phyloP scores from a whole-genome alignment of 371 early-diverging fungal species.

The Mucor circinelloides region DNA sequence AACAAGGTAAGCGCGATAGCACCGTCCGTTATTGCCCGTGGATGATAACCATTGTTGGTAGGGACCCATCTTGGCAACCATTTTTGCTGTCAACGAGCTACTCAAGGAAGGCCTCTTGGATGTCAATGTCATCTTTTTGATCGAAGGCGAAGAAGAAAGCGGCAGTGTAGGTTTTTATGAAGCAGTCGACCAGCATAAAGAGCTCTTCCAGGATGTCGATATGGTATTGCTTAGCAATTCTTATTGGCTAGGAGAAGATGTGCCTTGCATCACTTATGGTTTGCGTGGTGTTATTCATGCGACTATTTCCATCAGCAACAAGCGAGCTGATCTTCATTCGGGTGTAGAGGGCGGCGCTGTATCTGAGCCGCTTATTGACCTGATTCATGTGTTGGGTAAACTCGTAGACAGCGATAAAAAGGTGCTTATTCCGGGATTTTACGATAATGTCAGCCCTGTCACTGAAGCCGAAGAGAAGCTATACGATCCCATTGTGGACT shows the following conservation, averaged over 20 bases:
- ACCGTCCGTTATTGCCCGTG: background rate
- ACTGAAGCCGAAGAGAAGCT: conserved; percentile 54
- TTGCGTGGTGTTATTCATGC: conserved; percentile 79
- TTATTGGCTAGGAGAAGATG: conserved; percentile 72
- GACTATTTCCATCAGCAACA: conserved; percentile 55
- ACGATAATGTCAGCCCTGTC: conserved; percentile 58
- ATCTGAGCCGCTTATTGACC: conserved; percentile 75
- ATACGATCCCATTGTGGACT: conserved; percentile 58
- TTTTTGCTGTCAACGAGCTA: conserved; percentile 79
- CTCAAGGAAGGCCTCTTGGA: conserved; percentile 61
- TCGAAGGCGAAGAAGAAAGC: conserved; percentile 88
- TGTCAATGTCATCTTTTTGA: conserved; percentile 76
- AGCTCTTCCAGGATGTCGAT: conserved; percentile 67
- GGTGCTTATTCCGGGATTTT: conserved; percentile 70
- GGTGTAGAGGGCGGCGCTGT: conserved; percentile 86
- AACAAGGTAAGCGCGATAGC: conserved; percentile 56
- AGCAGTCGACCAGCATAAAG: conserved; percentile 59
- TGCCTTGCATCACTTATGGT: conserved; percentile 74
- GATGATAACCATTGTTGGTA: background rate
- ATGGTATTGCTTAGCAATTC: conserved; percentile 67
- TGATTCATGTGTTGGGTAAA: conserved; percentile 68
- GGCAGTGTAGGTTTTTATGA: conserved; percentile 75
- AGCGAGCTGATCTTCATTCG: conserved; percentile 72
- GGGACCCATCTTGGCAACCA: conserved; percentile 51
- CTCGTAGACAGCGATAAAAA: conserved; percentile 62